Percentiles rank a stretch among this genome's conserved stretches.
Conservation (phyloP, 164 flowering plant species). For the Vitis rotundifolia region DNA sequence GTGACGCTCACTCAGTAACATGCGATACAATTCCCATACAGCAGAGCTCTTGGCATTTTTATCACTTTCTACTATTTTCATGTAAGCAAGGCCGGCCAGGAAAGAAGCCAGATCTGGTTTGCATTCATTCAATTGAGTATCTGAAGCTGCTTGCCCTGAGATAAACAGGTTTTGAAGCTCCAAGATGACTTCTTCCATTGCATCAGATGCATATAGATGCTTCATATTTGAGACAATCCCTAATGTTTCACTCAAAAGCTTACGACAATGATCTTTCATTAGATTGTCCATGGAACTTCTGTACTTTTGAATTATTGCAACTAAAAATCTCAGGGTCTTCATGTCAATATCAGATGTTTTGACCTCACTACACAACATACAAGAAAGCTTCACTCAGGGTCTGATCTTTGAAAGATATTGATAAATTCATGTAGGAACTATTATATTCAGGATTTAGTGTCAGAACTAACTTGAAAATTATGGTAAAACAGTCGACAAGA, state of each 20-base stretch:
- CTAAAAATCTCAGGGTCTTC: conserved; percentile 60
- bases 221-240: conserved; percentile 58
- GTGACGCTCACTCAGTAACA: conserved; percentile 74
- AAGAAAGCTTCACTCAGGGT: background rate
- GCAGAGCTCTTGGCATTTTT: conserved; percentile 50
- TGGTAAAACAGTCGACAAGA: background rate
- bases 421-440: background rate
- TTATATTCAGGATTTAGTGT: too few relatives aligned
- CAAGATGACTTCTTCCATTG: conserved; percentile 62
- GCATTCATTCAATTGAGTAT: conserved; percentile 43
- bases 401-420: background rate
- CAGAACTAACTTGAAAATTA: background rate
- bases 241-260: conserved; percentile 63
- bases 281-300: conserved; percentile 30
- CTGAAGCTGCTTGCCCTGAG: conserved; percentile 30
- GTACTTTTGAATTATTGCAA: conserved; percentile 42
- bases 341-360: conserved; percentile 43
- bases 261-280: conserved; percentile 36
- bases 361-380: conserved; percentile 49
- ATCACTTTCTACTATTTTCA: conserved; percentile 59
- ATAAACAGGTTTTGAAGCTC: conserved; percentile 71
- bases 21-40: conserved; percentile 71
- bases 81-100: conserved; percentile 66
- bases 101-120: conserved; percentile 70
- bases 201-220: conserved; percentile 53